Evolutionary conservation across 2,329 filamentous ascomycete genomes (phyloP).

Genomic region (Colletotrichum brevisporum): DNA sequence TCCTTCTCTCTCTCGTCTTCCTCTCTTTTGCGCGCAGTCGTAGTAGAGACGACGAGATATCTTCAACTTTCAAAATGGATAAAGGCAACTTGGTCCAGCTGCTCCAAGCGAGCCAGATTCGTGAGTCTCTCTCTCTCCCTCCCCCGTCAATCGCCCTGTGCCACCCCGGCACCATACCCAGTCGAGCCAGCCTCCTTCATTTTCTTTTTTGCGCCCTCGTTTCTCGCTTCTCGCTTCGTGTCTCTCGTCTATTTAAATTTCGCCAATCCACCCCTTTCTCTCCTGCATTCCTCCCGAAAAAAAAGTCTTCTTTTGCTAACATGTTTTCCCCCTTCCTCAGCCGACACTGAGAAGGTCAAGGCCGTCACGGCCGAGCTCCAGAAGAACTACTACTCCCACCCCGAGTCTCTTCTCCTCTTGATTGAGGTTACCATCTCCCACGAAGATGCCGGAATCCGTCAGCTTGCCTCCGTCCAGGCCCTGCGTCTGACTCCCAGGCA

Average conservation of each 20-base stretch:
- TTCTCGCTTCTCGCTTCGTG: conserved; percentile 40
- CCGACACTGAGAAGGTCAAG: conserved; percentile 91
- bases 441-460: conserved; percentile 79
- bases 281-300: conserved; percentile 3
- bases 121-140: conserved; percentile 66
- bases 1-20: conserved; percentile 20
- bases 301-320: conserved; percentile 49
- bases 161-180: conserved; percentile 35
- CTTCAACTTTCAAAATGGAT: conserved; percentile 52
- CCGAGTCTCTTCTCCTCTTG: conserved; percentile 86
- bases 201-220: conserved; percentile 31
- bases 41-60: conserved; percentile 37
- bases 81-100: conserved; percentile 85
- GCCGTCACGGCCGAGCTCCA: conserved; percentile 90
- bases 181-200: conserved; percentile 34
- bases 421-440: conserved; percentile 91
- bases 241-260: conserved; percentile 37
- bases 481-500: conserved; percentile 86
- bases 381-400: conserved; percentile 91
- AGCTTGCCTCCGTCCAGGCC: conserved; percentile 92
- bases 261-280: conserved; percentile 23
- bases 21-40: conserved; percentile 25
- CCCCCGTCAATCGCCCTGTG: conserved; percentile 22
- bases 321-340: conserved; percentile 60
- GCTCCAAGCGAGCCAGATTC: conserved; percentile 88